Conservation (phyloP, 352 stramenopile genomes). For the Hyaloperonospora brassicae region DNA sequence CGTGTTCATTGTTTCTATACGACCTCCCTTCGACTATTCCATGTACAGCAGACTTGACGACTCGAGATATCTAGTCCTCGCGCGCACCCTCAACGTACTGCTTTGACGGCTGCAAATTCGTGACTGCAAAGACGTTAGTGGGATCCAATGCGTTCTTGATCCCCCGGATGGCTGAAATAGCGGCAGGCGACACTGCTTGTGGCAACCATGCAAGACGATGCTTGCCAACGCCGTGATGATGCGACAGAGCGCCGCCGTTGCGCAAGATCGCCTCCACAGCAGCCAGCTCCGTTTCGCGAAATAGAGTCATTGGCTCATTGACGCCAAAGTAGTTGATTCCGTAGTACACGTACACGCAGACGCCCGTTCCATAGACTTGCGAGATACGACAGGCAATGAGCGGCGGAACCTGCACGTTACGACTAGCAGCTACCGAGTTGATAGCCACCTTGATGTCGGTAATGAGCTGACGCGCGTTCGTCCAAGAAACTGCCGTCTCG, state of each 20-base stretch:
- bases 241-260: slow-evolving; percentile 88
- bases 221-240: slow-evolving; percentile 95
- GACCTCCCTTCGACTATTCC: background rate
- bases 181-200: slow-evolving; percentile 70
- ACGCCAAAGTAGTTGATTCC: slow-evolving; percentile 89
- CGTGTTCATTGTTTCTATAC: slow-evolving; percentile 5
- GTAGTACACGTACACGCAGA: slow-evolving; percentile 95
- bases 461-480: slow-evolving; percentile 46
- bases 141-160: slow-evolving; percentile 88
- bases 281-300: slow-evolving; percentile 66
- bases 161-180: slow-evolving; percentile 54
- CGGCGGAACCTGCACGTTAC: slow-evolving; percentile 60
- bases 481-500: slow-evolving; percentile 82
- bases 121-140: slow-evolving; percentile 87
- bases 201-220: slow-evolving; percentile 80
- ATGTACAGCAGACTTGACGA: too few relatives aligned
- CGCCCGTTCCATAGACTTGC: slow-evolving; percentile 92
- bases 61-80: slow-evolving; percentile 5
- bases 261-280: slow-evolving; percentile 82
- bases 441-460: slow-evolving; percentile 52
- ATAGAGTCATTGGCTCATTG: slow-evolving; percentile 67
- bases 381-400: slow-evolving; percentile 91
- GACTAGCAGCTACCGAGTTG: slow-evolving; percentile 26
- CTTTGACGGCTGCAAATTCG: slow-evolving; percentile 55
- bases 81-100: slow-evolving; percentile 6